Conservation (phyloP, 2,329 filamentous ascomycete genomes). For the Botrytis squamosa region DNA sequence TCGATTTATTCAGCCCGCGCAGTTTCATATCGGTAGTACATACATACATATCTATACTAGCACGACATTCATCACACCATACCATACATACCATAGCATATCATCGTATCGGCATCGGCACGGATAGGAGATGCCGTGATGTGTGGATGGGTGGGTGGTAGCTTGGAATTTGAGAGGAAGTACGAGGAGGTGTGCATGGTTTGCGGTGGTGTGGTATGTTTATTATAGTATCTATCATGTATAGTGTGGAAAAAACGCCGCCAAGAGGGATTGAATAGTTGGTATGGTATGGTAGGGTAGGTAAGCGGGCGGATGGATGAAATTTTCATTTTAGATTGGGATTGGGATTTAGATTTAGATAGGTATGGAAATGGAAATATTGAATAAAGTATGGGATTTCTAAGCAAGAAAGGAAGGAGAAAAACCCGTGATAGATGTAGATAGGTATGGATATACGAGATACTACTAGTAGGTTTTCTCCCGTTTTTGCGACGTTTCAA, state of each 20-base stretch:
- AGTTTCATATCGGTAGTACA: not conserved
- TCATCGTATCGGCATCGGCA: not conserved
- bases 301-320: not conserved
- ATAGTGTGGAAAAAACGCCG: not conserved
- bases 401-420: not conserved
- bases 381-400: not conserved
- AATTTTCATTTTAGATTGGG: not conserved
- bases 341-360: too few relatives aligned
- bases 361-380: not conserved
- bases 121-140: not conserved
- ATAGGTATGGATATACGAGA: not conserved
- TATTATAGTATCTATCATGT: too few relatives aligned
- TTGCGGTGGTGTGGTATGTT: not conserved
- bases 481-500: not conserved
- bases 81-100: not conserved
- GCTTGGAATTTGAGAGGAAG: too few relatives aligned
- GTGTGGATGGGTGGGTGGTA: not conserved
- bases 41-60: not conserved
- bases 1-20: rapidly evolving
- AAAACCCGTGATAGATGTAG: not conserved
- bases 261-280: not conserved
- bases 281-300: too few relatives aligned
- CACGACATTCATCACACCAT: not conserved
- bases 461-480: not conserved
- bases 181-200: not conserved